These are phyloP conservation scores for Fonsecaea pugnacius DNA, from an alignment of 2,329 filamentous ascomycete genomes.

Conservation along the genomic window DNA sequence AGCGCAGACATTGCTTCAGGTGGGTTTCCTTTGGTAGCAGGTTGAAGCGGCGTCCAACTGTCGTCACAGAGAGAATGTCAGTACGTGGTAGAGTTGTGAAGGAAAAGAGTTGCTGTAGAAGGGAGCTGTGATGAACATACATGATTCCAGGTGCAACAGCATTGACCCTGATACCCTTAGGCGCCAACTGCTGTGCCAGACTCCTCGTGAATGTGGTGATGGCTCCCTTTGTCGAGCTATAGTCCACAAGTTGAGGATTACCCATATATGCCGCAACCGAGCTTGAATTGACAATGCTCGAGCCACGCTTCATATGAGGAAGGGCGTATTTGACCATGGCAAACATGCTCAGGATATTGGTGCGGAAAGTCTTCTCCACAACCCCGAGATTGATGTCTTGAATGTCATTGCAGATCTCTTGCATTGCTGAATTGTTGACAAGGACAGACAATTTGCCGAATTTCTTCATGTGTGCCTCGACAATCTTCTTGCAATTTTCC, in stretches of 20 bases:
- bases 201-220: conserved; percentile 61
- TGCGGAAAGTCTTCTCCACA: conserved; percentile 61
- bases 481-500: conserved; percentile 55
- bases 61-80: background rate
- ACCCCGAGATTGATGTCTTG: conserved; percentile 58
- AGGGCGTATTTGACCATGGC: conserved; percentile 63
- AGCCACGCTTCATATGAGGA: conserved; percentile 55
- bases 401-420: conserved; percentile 56
- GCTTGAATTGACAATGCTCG: conserved; percentile 61
- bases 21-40: conserved; percentile 35
- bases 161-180: conserved; percentile 63
- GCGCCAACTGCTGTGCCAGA: conserved; percentile 58
- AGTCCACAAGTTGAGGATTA: conserved; percentile 58
- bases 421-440: conserved; percentile 60
- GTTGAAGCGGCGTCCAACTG: conserved; percentile 43
- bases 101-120: background rate
- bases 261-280: conserved; percentile 62
- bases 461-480: conserved; percentile 59
- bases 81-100: conserved; percentile 26
- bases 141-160: conserved; percentile 42
- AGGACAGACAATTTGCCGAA: conserved; percentile 53
- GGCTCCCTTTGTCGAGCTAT: conserved; percentile 62
- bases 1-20: conserved; percentile 44
- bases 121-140: conserved; percentile 38
- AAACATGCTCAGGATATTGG: conserved; percentile 63